These are phyloP conservation scores for Cicer judaicum DNA, from an alignment of 306 rosid genomes.

Conservation along the genomic window DNA sequence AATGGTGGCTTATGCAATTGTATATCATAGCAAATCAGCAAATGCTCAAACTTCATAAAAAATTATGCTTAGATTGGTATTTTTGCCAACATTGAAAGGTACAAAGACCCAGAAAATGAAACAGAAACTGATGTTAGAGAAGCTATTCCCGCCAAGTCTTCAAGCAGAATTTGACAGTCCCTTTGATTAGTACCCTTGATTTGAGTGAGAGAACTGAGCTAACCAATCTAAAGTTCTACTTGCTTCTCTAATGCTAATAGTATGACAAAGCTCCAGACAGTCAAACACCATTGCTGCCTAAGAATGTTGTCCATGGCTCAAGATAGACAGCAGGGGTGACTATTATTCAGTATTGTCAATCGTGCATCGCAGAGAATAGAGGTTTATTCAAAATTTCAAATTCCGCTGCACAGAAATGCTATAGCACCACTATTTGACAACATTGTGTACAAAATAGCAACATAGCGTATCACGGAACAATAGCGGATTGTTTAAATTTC, in stretches of 20 bases:
- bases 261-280: conserved; percentile 5
- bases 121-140: conserved; percentile 7
- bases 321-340: conserved; percentile 12
- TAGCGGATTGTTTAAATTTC: too few species aligned
- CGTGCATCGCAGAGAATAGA: too few species aligned
- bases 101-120: background rate
- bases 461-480: too few species aligned
- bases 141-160: conserved; percentile 8
- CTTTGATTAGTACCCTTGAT: background rate
- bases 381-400: too few species aligned
- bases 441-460: too few species aligned
- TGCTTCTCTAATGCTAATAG: conserved; percentile 26
- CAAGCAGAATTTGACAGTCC: conserved; percentile 7
- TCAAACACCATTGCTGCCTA: background rate
- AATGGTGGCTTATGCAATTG: background rate
- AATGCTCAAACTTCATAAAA: conserved; percentile 20
- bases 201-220: background rate
- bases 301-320: conserved; percentile 10
- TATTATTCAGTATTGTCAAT: background rate
- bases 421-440: too few species aligned
- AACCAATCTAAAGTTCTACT: conserved; percentile 11
- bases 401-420: too few species aligned
- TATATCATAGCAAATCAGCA: conserved; percentile 17
- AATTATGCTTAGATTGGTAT: conserved; percentile 11
- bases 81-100: background rate